phyloP scores from a whole-genome alignment of 208 protist species.

The Acanthamoeba lenticulata region DNA sequence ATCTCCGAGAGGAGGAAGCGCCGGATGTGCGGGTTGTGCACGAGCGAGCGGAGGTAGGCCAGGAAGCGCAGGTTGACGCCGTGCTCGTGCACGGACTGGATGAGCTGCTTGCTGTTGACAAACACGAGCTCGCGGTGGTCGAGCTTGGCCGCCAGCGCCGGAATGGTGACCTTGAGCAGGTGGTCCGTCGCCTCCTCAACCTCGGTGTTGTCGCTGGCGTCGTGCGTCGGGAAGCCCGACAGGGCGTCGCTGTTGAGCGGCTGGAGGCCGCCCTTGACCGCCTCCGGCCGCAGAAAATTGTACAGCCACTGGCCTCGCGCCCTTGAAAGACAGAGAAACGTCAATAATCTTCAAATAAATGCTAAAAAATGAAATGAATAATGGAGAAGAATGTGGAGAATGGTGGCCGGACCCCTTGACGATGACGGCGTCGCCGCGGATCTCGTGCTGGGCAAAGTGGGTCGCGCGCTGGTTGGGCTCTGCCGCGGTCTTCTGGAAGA shows the following conservation, averaged over 20 bases:
- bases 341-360: neutral
- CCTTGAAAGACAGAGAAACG: neutral
- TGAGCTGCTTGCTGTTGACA: constrained; percentile 68
- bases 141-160: constrained; percentile 4
- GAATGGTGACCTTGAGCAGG: constrained; percentile 37
- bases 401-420: constrained; percentile 17
- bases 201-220: neutral
- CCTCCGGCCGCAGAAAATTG: constrained; percentile 61
- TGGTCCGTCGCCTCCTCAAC: constrained; percentile 36
- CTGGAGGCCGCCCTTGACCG: neutral
- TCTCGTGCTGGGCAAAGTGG: constrained; percentile 32
- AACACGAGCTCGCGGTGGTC: constrained; percentile 60
- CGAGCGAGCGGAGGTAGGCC: constrained; percentile 56
- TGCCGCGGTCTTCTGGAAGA: constrained; percentile 26
- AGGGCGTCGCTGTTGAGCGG: constrained; percentile 59
- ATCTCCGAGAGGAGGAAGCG: constrained; percentile 65
- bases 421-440: constrained; percentile 51
- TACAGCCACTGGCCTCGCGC: constrained; percentile 41
- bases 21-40: constrained; percentile 45
- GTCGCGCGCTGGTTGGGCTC: constrained; percentile 31
- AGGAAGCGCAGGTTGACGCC: constrained; percentile 60
- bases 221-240: constrained; percentile 52
- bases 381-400: neutral
- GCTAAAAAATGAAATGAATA: neutral
- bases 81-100: constrained; percentile 54